Evolutionary conservation across 805 yeast species (phyloP).

Genomic region (Kockiozyma suomiensis): DNA sequence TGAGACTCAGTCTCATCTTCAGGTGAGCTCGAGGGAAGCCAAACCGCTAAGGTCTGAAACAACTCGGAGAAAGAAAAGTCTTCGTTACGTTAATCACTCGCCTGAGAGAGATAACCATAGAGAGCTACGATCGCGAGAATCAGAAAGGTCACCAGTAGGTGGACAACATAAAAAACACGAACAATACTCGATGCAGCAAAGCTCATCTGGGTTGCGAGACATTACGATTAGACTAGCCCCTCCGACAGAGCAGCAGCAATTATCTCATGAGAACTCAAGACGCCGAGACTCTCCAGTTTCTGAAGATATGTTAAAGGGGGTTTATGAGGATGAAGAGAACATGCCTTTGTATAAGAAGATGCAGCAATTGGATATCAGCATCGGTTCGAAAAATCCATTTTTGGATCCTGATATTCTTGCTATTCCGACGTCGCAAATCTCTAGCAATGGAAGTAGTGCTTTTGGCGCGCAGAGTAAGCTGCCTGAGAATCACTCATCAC

Average conservation of each 20-base stretch:
- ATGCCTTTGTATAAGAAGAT: slow-evolving; percentile 20
- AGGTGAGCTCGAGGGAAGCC: not conserved
- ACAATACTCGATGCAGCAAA: not conserved
- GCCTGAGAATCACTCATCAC: not conserved
- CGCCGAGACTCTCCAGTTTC: not conserved
- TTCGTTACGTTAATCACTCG: not conserved
- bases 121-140: not conserved
- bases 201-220: not conserved
- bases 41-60: not conserved
- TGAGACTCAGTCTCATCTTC: not conserved
- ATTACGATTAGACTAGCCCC: not conserved
- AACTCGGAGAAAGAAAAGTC: not conserved
- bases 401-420: slow-evolving; percentile 22
- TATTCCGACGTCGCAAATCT: not conserved
- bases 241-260: not conserved
- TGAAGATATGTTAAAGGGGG: not conserved
- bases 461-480: not conserved
- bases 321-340: slow-evolving; percentile 13
- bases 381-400: slow-evolving; percentile 26
- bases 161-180: not conserved
- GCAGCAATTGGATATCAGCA: slow-evolving; percentile 22
- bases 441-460: too few relatives aligned
- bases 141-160: not conserved
- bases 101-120: not conserved
- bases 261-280: not conserved